Conservation (phyloP, 257 asterid genomes). For the Leptodermis oblonga region DNA sequence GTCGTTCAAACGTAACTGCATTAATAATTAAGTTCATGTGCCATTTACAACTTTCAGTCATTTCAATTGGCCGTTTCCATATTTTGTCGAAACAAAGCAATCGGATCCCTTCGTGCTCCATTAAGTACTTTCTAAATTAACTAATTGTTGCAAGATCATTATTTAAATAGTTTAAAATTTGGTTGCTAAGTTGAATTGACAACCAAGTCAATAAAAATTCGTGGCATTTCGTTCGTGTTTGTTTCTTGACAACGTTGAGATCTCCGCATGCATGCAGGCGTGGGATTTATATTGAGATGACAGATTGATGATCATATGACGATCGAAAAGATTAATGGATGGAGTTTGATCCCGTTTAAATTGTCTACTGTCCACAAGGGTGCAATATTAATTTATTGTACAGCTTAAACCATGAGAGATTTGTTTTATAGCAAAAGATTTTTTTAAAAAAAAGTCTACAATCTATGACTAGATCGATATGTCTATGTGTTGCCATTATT, state of each 20-base stretch:
- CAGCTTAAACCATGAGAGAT: not conserved
- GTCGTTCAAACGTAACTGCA: not conserved
- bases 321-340: not conserved
- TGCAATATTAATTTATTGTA: not conserved
- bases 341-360: not conserved
- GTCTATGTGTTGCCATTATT: no score
- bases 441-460: no score
- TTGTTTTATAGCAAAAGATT: not conserved
- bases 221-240: not conserved
- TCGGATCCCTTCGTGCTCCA: not conserved
- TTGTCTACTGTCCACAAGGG: not conserved
- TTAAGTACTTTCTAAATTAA: not conserved
- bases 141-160: not conserved
- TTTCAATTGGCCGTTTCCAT: slow-evolving; percentile 5
- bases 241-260: not conserved
- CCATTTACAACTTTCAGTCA: not conserved
- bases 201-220: not conserved
- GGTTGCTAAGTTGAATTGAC: not conserved
- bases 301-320: not conserved
- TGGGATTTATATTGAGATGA: not conserved
- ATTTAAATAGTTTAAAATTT: no score
- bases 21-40: not conserved
- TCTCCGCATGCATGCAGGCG: no score
- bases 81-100: not conserved
- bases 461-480: no score